Evolutionary conservation across 805 yeast species (phyloP).

Genomic region (Hanseniaspora lindneri): DNA sequence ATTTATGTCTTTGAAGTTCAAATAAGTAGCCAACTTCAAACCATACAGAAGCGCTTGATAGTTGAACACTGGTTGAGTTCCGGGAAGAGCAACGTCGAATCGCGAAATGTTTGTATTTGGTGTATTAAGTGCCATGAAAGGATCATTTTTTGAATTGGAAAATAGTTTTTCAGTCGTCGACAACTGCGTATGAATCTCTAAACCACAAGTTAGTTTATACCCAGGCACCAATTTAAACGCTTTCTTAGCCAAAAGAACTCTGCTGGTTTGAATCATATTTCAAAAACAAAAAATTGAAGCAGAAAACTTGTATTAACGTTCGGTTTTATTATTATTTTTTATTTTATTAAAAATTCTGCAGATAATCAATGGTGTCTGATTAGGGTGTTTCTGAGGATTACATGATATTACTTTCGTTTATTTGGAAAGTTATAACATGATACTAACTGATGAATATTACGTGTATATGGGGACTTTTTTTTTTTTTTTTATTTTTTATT

Average conservation of each 20-base stretch:
- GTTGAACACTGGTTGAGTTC: slow-evolving; percentile 77
- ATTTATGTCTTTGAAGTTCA: slow-evolving; percentile 47
- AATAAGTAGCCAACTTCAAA: slow-evolving; percentile 56
- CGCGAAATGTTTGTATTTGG: slow-evolving; percentile 66
- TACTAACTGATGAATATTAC: too few species aligned
- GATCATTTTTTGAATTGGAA: slow-evolving; percentile 42
- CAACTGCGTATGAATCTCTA: slow-evolving; percentile 88
- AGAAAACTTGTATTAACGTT: too few species aligned
- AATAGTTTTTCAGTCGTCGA: slow-evolving; percentile 65
- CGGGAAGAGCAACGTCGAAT: slow-evolving; percentile 82
- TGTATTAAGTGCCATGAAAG: slow-evolving; percentile 33
- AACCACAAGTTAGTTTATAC: slow-evolving; percentile 58
- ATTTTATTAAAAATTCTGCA: too few species aligned
- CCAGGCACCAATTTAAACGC: slow-evolving; percentile 19
- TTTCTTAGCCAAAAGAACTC: neutral
- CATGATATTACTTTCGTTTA: too few species aligned
- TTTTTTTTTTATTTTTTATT: too few species aligned
- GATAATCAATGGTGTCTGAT: too few species aligned
- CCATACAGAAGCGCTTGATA: slow-evolving; percentile 63
- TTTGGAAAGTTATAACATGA: too few species aligned
- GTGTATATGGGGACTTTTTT: too few species aligned
- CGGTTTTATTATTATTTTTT: too few species aligned
- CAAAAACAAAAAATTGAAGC: too few species aligned
- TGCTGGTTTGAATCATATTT: neutral
- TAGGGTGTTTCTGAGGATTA: too few species aligned